Evolutionary conservation across 176 grass and related monocot genomes (phyloP).

Genomic region (Rhipidocladum racemiflorum): DNA sequence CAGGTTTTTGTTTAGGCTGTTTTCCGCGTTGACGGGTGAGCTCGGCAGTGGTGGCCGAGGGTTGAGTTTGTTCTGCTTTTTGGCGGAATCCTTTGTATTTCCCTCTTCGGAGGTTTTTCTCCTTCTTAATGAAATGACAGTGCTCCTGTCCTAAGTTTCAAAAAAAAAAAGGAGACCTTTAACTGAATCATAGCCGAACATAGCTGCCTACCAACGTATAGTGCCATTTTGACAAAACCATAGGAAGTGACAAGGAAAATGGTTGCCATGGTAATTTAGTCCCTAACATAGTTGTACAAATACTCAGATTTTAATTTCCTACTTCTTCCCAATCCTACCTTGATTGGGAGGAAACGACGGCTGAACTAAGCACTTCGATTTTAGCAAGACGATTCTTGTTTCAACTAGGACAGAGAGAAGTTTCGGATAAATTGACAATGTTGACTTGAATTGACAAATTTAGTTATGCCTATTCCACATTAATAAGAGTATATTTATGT

Average conservation of each 20-base stretch:
- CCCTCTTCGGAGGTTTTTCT: too few relatives aligned
- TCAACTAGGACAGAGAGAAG: not conserved
- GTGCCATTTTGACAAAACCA: not conserved
- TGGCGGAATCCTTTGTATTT: too few relatives aligned
- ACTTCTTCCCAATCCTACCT: too few relatives aligned
- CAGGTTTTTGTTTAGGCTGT: too few relatives aligned
- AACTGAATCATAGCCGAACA: not conserved
- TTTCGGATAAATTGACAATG: not conserved
- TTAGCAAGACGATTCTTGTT: not conserved
- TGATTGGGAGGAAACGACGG: too few relatives aligned
- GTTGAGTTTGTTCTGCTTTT: too few relatives aligned
- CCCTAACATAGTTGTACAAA: too few relatives aligned
- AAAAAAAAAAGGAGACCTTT: not conserved
- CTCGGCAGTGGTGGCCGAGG: too few relatives aligned
- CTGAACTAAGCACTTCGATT: not conserved
- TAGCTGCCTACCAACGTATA: not conserved
- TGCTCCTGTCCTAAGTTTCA: too few relatives aligned
- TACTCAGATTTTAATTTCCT: too few relatives aligned
- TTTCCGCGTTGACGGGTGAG: too few relatives aligned
- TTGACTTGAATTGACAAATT: not conserved
- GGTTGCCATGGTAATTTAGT: not conserved
- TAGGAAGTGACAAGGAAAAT: not conserved
- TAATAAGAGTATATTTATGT: not conserved
- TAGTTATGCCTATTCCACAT: not conserved
- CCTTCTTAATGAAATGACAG: too few relatives aligned